Evolutionary conservation across 768 basidiomycete genomes (phyloP), one percentile per base, ranked within the genome.

Genomic region (Mycena metata): DNA sequence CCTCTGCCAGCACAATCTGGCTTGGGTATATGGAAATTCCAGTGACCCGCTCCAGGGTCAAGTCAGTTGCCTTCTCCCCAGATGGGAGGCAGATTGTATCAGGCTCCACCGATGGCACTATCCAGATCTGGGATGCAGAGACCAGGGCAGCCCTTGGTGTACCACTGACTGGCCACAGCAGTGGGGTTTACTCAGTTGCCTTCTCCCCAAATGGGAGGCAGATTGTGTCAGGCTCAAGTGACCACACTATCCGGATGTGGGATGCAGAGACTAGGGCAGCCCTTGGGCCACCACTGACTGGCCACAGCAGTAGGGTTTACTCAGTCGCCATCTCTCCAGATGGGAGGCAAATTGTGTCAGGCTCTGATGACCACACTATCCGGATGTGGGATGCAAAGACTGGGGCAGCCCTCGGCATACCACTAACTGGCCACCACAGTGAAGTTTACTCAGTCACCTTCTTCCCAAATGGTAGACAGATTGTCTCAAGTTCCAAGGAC

Each of bases 311-410:
- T 9, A 36, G 12, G 7, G 6, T 36, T 12, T 12, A 36, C 7
- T 45, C 43, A n/a, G 43, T 45, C 9, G 17, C 17, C 6, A 23
- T 42, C 21, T 56, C 39, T 41, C 55, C 55, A 5, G 49, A 50
- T 50, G 49, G 49, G 5, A 17, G 21, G 49, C 23, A 78, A 71
- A 80, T 88, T 35, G 77, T 86, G 8, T 86, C 84, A 8, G 86
- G 84, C 0, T 84, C 84, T 12, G 81, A 85, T 74, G 86, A 88
- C 79, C 82, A 84, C 70, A 85, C 84, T 17, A 76, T 88, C 30
- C 79, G 83, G 17, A 77, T 86, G 9, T 41, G 55, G 52, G 33
- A 54, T 30, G 33, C 17, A 11, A 36, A 35, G 33, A 54, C 52
- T 17, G 52, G 52, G 7, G 15, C 30, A 17, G 4, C 6, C 5